phyloP scores from a whole-genome alignment of 176 grass and related monocot genomes.

The Tillandsia fasciculata region DNA sequence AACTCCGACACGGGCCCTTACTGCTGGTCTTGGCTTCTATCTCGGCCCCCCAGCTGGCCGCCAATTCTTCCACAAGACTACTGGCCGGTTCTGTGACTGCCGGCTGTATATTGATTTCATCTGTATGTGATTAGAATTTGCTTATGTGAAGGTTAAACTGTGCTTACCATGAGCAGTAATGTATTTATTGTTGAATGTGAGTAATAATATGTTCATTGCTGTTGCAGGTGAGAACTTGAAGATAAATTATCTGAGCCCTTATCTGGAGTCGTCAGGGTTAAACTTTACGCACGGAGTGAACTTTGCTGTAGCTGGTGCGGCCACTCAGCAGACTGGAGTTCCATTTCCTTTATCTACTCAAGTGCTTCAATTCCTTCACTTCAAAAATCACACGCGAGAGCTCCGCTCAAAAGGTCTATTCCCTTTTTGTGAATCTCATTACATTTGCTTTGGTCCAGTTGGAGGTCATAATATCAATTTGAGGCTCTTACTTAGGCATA shows the following conservation, averaged over 20 bases:
- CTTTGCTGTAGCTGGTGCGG: constrained; percentile 41
- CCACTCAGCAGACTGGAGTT: background rate
- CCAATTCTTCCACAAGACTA: constrained; percentile 26
- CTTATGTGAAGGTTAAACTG: background rate
- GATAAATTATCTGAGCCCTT: constrained; percentile 27
- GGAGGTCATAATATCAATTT: too few species aligned
- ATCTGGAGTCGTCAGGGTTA: constrained; percentile 27
- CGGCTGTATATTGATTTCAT: constrained; percentile 31
- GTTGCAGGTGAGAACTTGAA: constrained; percentile 19
- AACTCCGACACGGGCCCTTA: constrained; percentile 14
- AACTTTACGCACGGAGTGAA: constrained; percentile 26
- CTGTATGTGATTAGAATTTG: background rate
- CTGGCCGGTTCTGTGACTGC: constrained; percentile 24
- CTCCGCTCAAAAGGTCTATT: background rate
- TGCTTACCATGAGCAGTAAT: too few species aligned
- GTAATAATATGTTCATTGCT: background rate
- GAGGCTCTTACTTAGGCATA: too few species aligned
- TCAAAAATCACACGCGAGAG: constrained; percentile 32
- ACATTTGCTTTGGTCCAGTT: too few species aligned
- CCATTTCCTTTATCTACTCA: constrained; percentile 34
- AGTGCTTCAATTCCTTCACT: constrained; percentile 46
- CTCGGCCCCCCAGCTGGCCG: constrained; percentile 23
- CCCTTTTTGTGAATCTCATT: background rate
- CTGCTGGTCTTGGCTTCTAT: constrained; percentile 17
- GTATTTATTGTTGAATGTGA: background rate